These are phyloP conservation scores for Parmales sp. DNA, from an alignment of 108 stramenopile species.

Conservation along the genomic window DNA sequence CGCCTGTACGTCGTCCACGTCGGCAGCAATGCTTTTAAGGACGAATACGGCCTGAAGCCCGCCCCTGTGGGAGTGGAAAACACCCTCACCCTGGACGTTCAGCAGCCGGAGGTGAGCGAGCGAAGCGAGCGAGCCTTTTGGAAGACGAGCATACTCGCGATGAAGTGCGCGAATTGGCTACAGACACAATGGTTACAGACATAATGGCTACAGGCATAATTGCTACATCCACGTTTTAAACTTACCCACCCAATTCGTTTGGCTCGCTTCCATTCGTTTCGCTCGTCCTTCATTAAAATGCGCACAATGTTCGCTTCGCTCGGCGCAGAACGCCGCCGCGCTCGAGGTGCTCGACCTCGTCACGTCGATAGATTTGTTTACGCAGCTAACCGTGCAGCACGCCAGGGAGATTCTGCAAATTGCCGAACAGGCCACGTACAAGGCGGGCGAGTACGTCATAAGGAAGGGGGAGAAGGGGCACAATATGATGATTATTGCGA, in stretches of 20 bases:
- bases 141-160: no score
- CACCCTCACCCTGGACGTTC: conserved; percentile 23
- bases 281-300: no score
- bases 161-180: no score
- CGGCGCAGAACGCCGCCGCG: conserved; percentile 21
- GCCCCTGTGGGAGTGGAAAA: conserved; percentile 29
- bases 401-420: conserved; percentile 30
- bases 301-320: no score
- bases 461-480: conserved; percentile 10
- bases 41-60: conserved; percentile 18
- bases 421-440: background rate
- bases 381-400: conserved; percentile 22
- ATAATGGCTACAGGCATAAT: no score
- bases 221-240: no score
- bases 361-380: conserved; percentile 20
- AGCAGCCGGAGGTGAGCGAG: conserved; percentile 17
- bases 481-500: conserved; percentile 11
- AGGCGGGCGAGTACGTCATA: conserved; percentile 24
- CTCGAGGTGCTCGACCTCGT: conserved; percentile 27
- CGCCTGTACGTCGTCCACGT: conserved; percentile 80
- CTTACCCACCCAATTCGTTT: no score
- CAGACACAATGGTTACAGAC: no score
- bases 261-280: no score
- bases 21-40: conserved; percentile 16
- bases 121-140: no score